Conservation (phyloP, 495 filamentous ascomycete genomes). For the Lindgomyces ingoldianus region DNA sequence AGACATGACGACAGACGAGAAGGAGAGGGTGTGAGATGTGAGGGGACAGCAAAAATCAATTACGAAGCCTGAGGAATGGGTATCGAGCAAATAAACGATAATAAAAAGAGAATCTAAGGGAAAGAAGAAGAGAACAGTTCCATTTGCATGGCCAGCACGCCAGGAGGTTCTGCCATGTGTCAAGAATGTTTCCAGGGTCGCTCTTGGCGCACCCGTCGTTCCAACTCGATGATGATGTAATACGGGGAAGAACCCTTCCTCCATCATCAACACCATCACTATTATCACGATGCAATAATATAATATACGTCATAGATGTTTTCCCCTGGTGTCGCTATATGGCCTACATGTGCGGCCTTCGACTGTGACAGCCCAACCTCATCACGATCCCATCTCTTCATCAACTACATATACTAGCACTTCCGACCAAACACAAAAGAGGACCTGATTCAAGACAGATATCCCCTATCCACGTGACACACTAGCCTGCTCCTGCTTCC, state of each 20-base stretch:
- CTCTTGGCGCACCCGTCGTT: background rate
- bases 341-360: too few species aligned
- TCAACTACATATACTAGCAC: too few species aligned
- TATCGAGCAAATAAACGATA: background rate
- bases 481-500: background rate
- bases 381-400: too few species aligned
- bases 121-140: background rate
- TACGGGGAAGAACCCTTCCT: background rate
- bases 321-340: too few species aligned
- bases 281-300: too few species aligned
- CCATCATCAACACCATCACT: background rate
- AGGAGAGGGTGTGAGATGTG: background rate
- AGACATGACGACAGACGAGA: conserved; percentile 16
- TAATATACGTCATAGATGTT: too few species aligned
- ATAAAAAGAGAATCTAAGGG: background rate
- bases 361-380: too few species aligned
- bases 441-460: too few species aligned
- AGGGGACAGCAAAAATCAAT: background rate
- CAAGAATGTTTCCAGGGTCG: conserved; percentile 8
- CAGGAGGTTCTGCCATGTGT: background rate
- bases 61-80: background rate
- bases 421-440: too few species aligned
- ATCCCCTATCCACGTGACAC: too few species aligned
- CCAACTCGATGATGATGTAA: background rate
- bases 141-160: conserved; percentile 8